Evolutionary conservation across 2,329 filamentous ascomycete species (phyloP).

Genomic region (Fusarium sp.): DNA sequence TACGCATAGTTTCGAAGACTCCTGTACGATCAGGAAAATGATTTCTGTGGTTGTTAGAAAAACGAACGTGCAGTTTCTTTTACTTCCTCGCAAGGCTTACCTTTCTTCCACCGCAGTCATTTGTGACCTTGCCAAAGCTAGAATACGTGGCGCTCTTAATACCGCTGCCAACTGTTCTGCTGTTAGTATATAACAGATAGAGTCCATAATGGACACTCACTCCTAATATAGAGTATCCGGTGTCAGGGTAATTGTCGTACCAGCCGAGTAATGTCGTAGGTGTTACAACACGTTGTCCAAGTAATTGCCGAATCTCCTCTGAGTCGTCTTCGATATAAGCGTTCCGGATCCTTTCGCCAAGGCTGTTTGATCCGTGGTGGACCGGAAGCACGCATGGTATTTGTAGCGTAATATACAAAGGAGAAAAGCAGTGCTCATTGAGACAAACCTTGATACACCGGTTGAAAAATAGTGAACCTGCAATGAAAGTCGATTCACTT

Average conservation of each 20-base stretch:
- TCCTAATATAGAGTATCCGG: neutral
- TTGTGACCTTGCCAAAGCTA: neutral
- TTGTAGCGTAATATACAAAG: neutral
- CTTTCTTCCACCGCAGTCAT: neutral
- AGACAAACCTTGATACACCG: neutral
- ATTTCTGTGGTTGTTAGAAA: rapidly evolving
- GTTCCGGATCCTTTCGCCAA: rapidly evolving
- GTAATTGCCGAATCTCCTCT: rapidly evolving
- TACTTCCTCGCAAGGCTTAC: neutral
- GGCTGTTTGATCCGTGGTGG: rapidly evolving
- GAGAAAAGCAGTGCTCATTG: neutral
- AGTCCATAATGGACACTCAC: neutral
- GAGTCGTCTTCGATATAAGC: neutral
- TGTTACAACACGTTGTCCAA: neutral
- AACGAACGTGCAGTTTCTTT: neutral
- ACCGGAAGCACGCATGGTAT: constrained; percentile 2
- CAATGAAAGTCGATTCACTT: neutral
- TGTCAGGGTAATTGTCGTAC: neutral
- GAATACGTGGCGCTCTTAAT: neutral
- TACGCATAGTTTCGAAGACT: rapidly evolving
- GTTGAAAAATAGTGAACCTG: neutral
- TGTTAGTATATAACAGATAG: rapidly evolving
- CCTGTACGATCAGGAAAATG: rapidly evolving
- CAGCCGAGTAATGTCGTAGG: neutral
- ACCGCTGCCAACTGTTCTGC: neutral